phyloP scores from a whole-genome alignment of 225 moss, liverwort and hornwort genomes.

The Pleurozium schreberi region DNA sequence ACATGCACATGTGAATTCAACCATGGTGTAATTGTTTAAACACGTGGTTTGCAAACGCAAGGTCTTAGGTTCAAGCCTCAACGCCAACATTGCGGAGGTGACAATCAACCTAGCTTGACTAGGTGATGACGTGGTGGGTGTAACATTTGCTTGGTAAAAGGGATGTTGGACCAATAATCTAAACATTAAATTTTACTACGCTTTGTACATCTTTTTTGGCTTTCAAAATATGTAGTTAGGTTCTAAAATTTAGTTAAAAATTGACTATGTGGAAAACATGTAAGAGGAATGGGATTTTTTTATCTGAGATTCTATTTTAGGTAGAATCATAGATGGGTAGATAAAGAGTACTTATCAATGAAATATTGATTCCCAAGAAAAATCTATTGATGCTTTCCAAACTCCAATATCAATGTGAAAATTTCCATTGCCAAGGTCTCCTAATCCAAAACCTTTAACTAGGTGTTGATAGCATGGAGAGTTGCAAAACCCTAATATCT shows the following conservation, averaged over 20 bases:
- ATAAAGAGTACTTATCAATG: background rate
- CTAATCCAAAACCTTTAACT: no score
- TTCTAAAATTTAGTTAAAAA: background rate
- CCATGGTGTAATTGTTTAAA: no score
- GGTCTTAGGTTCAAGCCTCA: no score
- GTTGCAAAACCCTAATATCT: fast-evolving
- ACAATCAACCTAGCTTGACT: no score
- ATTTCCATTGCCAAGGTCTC: background rate
- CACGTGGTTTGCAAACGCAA: no score
- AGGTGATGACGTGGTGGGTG: no score
- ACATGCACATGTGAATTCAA: no score
- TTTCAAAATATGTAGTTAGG: background rate
- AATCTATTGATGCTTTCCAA: background rate
- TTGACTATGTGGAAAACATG: background rate
- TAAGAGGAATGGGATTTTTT: fast-evolving
- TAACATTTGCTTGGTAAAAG: background rate
- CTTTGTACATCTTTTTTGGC: background rate
- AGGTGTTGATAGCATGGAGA: background rate
- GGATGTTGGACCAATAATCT: background rate
- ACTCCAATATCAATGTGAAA: background rate
- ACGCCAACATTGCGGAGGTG: no score
- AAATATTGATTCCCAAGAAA: background rate
- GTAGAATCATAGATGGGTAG: background rate
- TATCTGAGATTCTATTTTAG: background rate
- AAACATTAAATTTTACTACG: background rate